Evolutionary conservation across 2,329 filamentous ascomycete species (phyloP), one percentile per base, ranked within the genome.

Genomic region (Beauveria australis): DNA sequence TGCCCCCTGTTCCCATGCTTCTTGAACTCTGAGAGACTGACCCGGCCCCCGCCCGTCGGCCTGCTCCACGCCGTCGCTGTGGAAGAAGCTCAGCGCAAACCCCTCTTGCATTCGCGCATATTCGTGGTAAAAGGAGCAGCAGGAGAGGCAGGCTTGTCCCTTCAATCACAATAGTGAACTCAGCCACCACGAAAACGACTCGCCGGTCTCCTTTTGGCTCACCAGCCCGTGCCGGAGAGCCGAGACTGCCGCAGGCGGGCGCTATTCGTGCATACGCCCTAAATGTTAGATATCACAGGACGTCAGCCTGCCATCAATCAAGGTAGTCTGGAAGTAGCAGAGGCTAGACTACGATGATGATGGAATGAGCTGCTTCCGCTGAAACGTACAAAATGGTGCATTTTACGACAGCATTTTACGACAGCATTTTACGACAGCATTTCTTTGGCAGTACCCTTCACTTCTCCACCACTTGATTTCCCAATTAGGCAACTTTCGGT

Each of bases 41-140:
- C 49, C 5, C 28, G 37, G 2, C 41, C 16, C 3, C 51, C 57
- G 8, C 68, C 68, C 69, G 49, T 72, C 28, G 0, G 65, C 63
- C 60, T 81, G 78, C 61, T 81, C 77, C 3, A 81, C 56, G 2
- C 60, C 71, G 1, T 78, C 75, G 63, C 78, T 81, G 28, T 71
- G 71, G 65, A 81, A 81, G 68, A 82, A 80, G 64, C 78, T 80
- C 3, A 81, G 68, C 30, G 51, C 33, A 16, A 9, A 24, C n/a
- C 14, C 12, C 10, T 12, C 22, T 33, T n/a, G 5, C 26, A 18
- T 19, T 24, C 26, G n/a, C 48, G 30, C 48, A 16, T 16, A 5
- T 22, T n/a, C 10, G 9, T 12, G 30, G 9, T 3, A 30, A 30
- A 30, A 37, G 8, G 5, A 37, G 26, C 28, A 37, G 14, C 30